Percentiles rank a stretch among this genome's conserved stretches.
These are phyloP conservation scores for Fraxinus baroniana DNA, from an alignment of 305 asterid genomes.

Conservation along the genomic window DNA sequence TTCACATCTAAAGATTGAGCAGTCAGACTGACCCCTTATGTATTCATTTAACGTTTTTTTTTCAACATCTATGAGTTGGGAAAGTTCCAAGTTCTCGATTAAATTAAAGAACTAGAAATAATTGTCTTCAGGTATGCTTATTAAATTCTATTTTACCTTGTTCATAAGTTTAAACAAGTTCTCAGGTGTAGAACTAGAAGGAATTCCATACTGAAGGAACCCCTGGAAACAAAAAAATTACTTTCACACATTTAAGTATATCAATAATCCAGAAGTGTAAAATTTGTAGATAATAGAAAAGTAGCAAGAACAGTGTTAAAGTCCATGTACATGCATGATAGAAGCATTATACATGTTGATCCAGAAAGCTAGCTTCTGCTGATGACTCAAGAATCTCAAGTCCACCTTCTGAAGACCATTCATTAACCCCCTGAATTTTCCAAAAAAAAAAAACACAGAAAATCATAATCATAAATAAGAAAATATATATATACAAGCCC, in stretches of 20 bases:
- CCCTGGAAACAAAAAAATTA: constrained; percentile 44
- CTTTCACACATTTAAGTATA: background rate
- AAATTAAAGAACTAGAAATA: background rate
- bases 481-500: background rate
- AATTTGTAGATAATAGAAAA: background rate
- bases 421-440: constrained; percentile 53
- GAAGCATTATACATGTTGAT: constrained; percentile 97
- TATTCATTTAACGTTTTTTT: background rate
- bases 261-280: background rate
- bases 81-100: background rate
- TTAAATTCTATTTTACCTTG: constrained; percentile 43
- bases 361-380: constrained; percentile 88
- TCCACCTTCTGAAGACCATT: constrained; percentile 78
- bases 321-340: constrained; percentile 70
- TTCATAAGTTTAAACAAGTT: constrained; percentile 54
- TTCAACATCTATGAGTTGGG: background rate
- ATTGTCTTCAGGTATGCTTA: background rate
- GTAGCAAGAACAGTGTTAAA: background rate
- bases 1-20: background rate
- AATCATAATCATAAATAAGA: no score
- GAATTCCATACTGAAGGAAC: constrained; percentile 78
- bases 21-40: background rate
- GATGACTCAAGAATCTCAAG: constrained; percentile 61
- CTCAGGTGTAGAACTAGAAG: constrained; percentile 58
- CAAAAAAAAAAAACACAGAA: background rate